Conservation (phyloP, 208 protist genomes). For the Acanthamoeba lugdunensis region DNA sequence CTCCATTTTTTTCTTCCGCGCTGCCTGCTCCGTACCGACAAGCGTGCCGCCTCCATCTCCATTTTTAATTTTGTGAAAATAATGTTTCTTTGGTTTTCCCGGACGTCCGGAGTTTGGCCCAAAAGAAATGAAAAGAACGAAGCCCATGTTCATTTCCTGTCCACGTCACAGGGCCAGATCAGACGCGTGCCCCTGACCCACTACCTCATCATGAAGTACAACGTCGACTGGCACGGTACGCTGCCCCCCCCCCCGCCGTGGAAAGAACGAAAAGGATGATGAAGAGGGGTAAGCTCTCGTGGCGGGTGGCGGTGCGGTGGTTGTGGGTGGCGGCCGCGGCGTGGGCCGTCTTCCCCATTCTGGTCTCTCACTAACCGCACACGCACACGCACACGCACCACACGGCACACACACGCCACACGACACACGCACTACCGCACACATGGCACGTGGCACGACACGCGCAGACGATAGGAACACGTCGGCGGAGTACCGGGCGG, state of each 20-base stretch:
- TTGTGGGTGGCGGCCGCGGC: not conserved
- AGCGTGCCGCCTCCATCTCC: too few species aligned
- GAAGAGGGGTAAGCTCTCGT: not conserved
- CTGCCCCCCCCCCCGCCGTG: not conserved
- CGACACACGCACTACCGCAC: not conserved
- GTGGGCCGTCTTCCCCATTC: not conserved
- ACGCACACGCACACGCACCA: too few species aligned
- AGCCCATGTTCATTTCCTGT: too few species aligned
- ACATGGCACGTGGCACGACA: not conserved
- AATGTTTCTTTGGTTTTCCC: too few species aligned
- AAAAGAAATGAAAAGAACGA: too few species aligned
- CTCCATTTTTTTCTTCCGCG: too few species aligned
- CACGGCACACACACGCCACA: not conserved
- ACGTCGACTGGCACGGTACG: constrained; percentile 27
- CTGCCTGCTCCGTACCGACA: too few species aligned
- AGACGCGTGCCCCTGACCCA: constrained; percentile 31
- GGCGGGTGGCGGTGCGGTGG: not conserved
- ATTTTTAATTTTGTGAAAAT: too few species aligned
- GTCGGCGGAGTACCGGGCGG: not conserved
- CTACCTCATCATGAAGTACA: constrained; percentile 62
- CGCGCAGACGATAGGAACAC: not conserved
- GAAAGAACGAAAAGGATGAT: not conserved
- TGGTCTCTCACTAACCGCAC: too few species aligned
- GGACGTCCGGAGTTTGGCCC: too few species aligned
- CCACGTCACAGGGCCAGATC: constrained; percentile 8